These are phyloP conservation scores for Vitis rupestris DNA, from an alignment of 164 flowering plant genomes.

Conservation along the genomic window DNA sequence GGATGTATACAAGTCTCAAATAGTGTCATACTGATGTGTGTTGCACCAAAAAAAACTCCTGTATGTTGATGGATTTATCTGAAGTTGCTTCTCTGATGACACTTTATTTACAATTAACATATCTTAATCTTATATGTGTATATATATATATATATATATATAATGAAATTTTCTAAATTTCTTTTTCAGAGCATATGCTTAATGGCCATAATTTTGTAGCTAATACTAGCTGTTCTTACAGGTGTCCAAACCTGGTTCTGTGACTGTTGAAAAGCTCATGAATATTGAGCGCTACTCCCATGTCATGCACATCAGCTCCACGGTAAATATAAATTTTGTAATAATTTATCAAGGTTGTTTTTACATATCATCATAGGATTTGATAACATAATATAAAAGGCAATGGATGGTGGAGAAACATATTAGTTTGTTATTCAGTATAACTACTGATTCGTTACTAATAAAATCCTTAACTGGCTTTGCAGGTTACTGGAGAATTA, in stretches of 20 bases:
- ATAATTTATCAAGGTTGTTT: not conserved
- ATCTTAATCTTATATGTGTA: too few relatives aligned
- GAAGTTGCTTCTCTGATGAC: too few relatives aligned
- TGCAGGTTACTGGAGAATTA: slow-evolving; percentile 89
- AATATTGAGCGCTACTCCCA: slow-evolving; percentile 89
- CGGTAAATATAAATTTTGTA: slow-evolving; percentile 41
- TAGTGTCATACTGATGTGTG: too few relatives aligned
- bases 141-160: too few relatives aligned
- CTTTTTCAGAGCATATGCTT: not conserved
- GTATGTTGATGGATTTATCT: too few relatives aligned
- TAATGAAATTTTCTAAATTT: not conserved
- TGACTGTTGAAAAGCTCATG: slow-evolving; percentile 92
- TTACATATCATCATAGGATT: too few relatives aligned
- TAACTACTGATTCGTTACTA: not conserved
- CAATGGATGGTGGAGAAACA: not conserved
- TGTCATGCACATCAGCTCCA: slow-evolving; percentile 99
- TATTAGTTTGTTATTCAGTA: not conserved
- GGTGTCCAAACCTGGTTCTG: slow-evolving; percentile 91
- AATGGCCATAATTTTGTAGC: not conserved
- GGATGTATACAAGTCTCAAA: too few relatives aligned
- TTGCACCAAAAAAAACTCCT: too few relatives aligned
- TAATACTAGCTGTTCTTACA: slow-evolving; percentile 23
- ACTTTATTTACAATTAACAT: too few relatives aligned
- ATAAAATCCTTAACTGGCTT: not conserved
- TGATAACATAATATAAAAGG: too few relatives aligned